Evolutionary conservation across 108 stramenopile genomes (phyloP), one percentile per base, ranked within the genome.

Genomic region (Pseudonitzschia pungens): DNA sequence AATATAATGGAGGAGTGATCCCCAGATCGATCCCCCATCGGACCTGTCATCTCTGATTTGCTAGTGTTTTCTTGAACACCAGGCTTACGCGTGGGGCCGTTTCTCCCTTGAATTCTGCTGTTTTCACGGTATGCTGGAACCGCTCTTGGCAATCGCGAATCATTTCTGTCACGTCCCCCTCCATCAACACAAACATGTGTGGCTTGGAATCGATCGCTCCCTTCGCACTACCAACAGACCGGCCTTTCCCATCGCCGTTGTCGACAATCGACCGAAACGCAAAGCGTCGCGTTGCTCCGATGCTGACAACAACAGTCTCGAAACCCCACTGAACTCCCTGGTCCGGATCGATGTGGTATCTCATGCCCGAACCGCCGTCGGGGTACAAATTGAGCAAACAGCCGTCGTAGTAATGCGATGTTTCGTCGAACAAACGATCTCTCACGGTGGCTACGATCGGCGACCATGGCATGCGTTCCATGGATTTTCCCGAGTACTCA

Each of bases 81-180:
- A 86, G 58, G 57, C 85, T 86, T 6, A 73, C 80, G 16, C 85
- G 68, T 3, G 85, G 43, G 0, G 82, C 80, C 12, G 63, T 45
- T 44, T 86, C 85, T 51, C 64, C 42, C 68, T 73, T 77, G 31
- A 29, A 51, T 55, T 84, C 84, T 15, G 84, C 79, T 36, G 76
- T 79, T 44, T 77, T 72, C 21, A 87, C 84, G 0, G 79, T 77
- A 75, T 87, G 87, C 68, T 87, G 87, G 78, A 78, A 87, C 5
- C 59, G 33, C 11, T 31, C 48, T 69, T 87, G 87, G 68, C 87
- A 87, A 55, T 76, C 63, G 1, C 68, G 79, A 73, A 83, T 77
- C 87, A 87, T 87, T 59, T 87, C 76, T n/a, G 76, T 77, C 42
- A 84, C 81, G 67, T 87, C 87, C 22, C 83, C 87, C 22, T 87